Base-by-base conservation (phyloP, 176 grass and related monocot species). In the Neostapfia colusana region DNA sequence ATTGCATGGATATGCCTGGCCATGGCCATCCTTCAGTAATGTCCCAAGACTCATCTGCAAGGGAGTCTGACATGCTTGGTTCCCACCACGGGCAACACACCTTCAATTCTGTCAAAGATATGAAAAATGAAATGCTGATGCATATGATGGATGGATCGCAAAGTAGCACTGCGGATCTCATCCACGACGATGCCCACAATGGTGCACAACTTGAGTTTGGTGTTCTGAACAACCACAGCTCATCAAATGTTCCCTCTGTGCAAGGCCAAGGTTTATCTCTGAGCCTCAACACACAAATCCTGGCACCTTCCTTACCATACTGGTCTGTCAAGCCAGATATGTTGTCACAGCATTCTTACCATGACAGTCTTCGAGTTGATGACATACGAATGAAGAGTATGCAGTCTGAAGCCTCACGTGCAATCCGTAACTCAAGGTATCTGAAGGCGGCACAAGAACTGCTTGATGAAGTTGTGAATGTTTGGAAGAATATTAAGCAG, bases 381-480 rank as follows among this genome's bases (percentile, higher is more conserved):
- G 65, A 77, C 71, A 76, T 84, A 17, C 70, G 77, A 23, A 81
- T 84, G 86, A 88, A 84, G 77, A 82, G 63, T 25, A 87, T 89
- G 74, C 87, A 99, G 24, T 85, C 87, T 34, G 83, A 84, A 38
- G 83, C 86, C 71, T 83, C 78, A 6, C 72, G 67, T 6, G 88
- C 86, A 23, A 80, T 95, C 65, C 77, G 88, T 61, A 90, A 84
- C 69, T 95, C 95, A 0, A 92, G 79, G 82, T 99, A 99, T 75
- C 87, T 99, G 37, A 99, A 90, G 62, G 95, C 82, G 5, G 89
- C 92, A 28, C 96, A 92, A 59, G 89, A 95, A 66, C 73, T 99
- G 48, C 87, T 99, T 3, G 96, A 99, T 50, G 96, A 99, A 63
- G 89, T 95, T 25, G 92, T 99, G 50, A 95, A 88, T 78, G 92